These are phyloP conservation scores for Houttuynia cordata DNA, from an alignment of 164 flowering plant genomes.

Conservation along the genomic window DNA sequence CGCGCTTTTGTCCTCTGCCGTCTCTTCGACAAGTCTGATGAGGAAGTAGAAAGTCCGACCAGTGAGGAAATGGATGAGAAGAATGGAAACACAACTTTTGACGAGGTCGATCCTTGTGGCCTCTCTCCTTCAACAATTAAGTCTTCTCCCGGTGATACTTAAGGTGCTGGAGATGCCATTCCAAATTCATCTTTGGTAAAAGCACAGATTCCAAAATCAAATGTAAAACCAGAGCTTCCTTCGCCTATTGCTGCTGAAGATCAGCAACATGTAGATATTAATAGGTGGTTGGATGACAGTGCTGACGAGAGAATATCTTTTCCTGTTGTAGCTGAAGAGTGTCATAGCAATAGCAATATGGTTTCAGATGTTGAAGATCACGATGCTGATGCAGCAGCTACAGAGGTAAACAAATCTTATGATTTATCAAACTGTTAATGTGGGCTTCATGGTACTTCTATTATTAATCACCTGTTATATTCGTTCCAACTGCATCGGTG, in stretches of 20 bases:
- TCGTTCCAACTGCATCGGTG: neutral
- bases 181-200: conserved; percentile 13
- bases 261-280: conserved; percentile 2
- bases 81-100: conserved; percentile 21
- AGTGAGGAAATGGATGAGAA: conserved; percentile 38
- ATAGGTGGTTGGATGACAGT: conserved; percentile 11
- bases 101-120: conserved; percentile 32
- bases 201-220: conserved; percentile 11
- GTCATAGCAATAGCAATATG: conserved; percentile 11
- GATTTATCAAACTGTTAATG: neutral
- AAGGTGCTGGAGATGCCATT: conserved; percentile 1
- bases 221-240: conserved; percentile 1
- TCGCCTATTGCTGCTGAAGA: neutral
- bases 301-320: conserved; percentile 10
- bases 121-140: conserved; percentile 25
- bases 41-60: conserved; percentile 20
- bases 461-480: neutral
- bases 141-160: conserved; percentile 22
- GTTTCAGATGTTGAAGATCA: conserved; percentile 21
- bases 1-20: conserved; percentile 64
- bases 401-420: conserved; percentile 19
- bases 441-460: neutral
- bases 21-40: conserved; percentile 51
- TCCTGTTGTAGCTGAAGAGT: conserved; percentile 6
- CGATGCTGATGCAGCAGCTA: conserved; percentile 9